Evolutionary conservation across 345 rosid genomes (phyloP).

Genomic region (Citrus maxima): DNA sequence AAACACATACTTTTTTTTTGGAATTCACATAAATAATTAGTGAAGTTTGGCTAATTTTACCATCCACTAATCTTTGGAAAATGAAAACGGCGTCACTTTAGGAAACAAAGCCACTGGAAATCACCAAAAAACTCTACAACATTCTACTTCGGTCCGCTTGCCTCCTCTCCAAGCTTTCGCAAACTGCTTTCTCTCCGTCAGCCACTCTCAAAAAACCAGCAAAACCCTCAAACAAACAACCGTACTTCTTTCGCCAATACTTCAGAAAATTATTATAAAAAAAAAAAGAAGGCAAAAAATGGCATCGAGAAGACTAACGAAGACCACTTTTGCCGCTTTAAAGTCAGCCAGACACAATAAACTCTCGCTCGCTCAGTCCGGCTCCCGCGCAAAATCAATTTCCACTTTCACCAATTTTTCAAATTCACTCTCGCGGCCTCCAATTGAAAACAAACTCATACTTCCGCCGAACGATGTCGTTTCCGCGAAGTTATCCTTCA

Average conservation of each 20-base stretch:
- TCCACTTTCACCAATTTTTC: constrained; percentile 8
- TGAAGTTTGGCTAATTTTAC: no score
- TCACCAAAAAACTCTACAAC: constrained; percentile 25
- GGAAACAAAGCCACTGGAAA: not conserved
- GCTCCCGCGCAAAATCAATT: constrained; percentile 4
- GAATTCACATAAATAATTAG: no score
- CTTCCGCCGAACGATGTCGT: constrained; percentile 7
- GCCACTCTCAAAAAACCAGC: not conserved
- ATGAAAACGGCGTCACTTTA: not conserved
- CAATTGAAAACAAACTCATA: not conserved
- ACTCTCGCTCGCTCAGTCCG: constrained; percentile 1
- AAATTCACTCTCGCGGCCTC: not conserved
- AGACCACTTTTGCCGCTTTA: constrained; percentile 22
- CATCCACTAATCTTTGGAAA: no score
- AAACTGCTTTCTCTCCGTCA: not conserved
- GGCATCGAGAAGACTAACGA: constrained; percentile 43
- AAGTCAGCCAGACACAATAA: constrained; percentile 16
- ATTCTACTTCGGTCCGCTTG: constrained; percentile 1
- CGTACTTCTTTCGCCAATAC: no score
- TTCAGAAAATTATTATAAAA: no score
- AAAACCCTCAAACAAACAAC: no score
- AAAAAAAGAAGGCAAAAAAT: not conserved
- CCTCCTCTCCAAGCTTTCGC: constrained; percentile 7
- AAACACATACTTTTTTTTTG: no score
- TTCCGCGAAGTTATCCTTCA: not conserved